Conservation (phyloP, 805 yeast genomes). For the Lipomyces sp. region DNA sequence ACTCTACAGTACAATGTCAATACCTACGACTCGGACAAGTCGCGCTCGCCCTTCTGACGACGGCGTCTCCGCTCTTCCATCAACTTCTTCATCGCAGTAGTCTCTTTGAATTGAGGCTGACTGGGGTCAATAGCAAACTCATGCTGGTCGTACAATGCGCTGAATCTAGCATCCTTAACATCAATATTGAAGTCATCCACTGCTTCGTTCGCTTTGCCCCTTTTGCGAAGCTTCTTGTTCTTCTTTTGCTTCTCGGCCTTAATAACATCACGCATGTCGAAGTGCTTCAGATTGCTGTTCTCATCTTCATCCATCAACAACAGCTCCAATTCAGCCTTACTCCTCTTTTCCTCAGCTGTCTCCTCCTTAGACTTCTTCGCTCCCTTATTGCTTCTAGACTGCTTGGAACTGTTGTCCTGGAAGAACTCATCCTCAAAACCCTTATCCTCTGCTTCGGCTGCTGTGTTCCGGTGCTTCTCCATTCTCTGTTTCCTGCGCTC, state of each 20-base stretch:
- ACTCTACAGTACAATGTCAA: not conserved
- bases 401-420: constrained; percentile 43
- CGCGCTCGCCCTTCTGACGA: not conserved
- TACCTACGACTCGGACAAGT: not conserved
- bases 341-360: constrained; percentile 46
- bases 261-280: constrained; percentile 76
- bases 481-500: constrained; percentile 84
- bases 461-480: constrained; percentile 63
- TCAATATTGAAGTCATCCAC: constrained; percentile 67
- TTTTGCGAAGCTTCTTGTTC: constrained; percentile 42
- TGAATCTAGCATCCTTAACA: constrained; percentile 82
- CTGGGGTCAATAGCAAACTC: constrained; percentile 95
- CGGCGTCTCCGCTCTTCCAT: constrained; percentile 66
- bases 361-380: constrained; percentile 35
- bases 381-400: constrained; percentile 27
- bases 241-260: constrained; percentile 63
- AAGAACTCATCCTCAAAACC: constrained; percentile 48
- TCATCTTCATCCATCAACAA: constrained; percentile 68
- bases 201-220: constrained; percentile 53
- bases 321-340: constrained; percentile 72
- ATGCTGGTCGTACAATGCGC: constrained; percentile 79
- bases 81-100: constrained; percentile 82
- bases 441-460: constrained; percentile 47
- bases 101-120: constrained; percentile 84
- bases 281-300: constrained; percentile 59